Evolutionary conservation across 2,329 filamentous ascomycete species (phyloP), one percentile per base, ranked within the genome.

Genomic region (Neofusicoccum laricinum): DNA sequence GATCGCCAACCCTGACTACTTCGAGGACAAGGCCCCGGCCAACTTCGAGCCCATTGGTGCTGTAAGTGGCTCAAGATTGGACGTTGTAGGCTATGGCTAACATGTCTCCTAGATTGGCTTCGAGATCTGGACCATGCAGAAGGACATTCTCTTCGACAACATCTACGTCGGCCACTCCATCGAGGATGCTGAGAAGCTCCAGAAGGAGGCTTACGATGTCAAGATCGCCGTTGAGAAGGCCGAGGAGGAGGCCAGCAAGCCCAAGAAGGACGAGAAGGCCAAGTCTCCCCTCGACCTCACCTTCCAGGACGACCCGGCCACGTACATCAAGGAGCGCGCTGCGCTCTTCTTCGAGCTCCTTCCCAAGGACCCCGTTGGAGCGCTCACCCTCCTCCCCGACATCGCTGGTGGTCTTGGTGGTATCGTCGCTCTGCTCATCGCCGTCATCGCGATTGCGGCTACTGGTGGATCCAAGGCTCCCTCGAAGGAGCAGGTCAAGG

Each of bases 91-190:
- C 34, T 25, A 17, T 32, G 53, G 57, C 70, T 73, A 64, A 73
- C 48, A 40, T 12, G 11, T 0, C 12, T 12, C 53, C 19, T 75
- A 93, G 90, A 93, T 98, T 82, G 95, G 95, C 73, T 98, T 98
- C 75, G 95, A 99, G 82, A 94, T 99, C 82, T 99, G 95, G 95
- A 98, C 95, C 74, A 99, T 99, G 95, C 94, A 97, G 83, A 96
- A 89, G 79, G 91, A 97, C 77, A 98, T 99, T 72, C 90, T 97
- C 74, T 98, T 99, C 74, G 92, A 98, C 88, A 99, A 99, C 89
- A 96, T 99, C 85, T 99, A 98, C 87, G 93, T 99, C 78, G 95
- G 95, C 68, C 95, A 99, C 88, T 98, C 94, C 19, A 79, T 95
- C 71, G 92, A 92, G 76, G 95, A 99, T 71, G 95, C 95, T 67